Base-by-base conservation (phyloP, 2,329 filamentous ascomycete species). In the Nakataea oryzae region DNA sequence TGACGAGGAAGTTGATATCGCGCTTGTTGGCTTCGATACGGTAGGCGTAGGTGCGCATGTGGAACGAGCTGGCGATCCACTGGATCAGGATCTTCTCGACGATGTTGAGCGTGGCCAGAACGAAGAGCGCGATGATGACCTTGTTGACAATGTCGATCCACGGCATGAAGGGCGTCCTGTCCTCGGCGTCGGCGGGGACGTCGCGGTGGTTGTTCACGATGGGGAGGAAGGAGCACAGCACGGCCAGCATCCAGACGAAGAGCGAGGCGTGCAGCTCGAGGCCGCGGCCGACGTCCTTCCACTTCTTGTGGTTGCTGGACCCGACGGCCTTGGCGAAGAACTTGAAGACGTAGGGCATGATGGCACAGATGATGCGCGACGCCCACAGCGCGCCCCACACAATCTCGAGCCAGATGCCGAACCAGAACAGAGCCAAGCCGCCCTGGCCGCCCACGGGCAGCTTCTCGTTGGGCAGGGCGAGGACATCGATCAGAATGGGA, bases 11-110 rank as follows among this genome's bases (percentile, higher is more conserved):
- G 13, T 74, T 85, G 63, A 96, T 92, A 70, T 96, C 90, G 66
- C 93, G 91, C 72, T 96, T 96, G 79, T 96, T 96, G 73, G 93
- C 82, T 65, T 95, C 91, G 68, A 97, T 97, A 21, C 93, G 82
- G 68, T 93, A 91, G 28, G 90, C 87, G 70, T 97, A 97, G 0
- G 93, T 97, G 57, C 93, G 85, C 63, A 90, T 80, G 72, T 97
- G 93, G 74, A 97, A 97, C 65, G 89, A 92, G 63, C 93, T 93
- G 34, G 93, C 93, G 67, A 97, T 96, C 75, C 96, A 87, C 71
- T 97, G 93, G 62, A 97, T 96, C 67, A 96, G 83, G 64, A 97
- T 89, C 78, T 97, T 97, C 74, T 97, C 93, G 61, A 88, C 80
- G 64, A 95, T 88, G 74, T 97, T 97, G 65, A 97, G 78, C 3